phyloP scores from a whole-genome alignment of 768 basidiomycete genomes.

The Russula olivacea region DNA sequence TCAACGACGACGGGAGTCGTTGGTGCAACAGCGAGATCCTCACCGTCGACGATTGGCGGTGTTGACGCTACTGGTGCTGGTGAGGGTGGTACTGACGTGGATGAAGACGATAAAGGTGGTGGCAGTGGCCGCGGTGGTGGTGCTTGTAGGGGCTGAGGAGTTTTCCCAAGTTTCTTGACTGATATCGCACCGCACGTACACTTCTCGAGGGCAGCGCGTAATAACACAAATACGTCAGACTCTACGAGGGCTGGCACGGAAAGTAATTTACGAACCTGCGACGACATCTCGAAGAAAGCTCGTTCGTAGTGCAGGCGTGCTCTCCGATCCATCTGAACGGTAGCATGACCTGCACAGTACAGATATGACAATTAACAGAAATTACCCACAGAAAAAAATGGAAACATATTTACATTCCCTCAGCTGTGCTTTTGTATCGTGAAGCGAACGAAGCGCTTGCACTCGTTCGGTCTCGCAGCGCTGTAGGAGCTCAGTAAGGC shows the following conservation, averaged over 20 bases:
- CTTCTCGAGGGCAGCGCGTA: not conserved
- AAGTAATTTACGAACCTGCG: not conserved
- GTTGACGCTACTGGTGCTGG: not conserved
- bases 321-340: not conserved
- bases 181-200: slow-evolving; percentile 13
- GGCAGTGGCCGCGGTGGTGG: not conserved
- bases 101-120: not conserved
- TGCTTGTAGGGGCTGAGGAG: not conserved
- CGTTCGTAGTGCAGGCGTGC: slow-evolving; percentile 5
- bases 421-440: not conserved
- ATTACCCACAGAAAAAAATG: not conserved
- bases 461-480: slow-evolving; percentile 9
- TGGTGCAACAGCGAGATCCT: not conserved
- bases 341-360: not conserved
- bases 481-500: not conserved
- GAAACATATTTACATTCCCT: not conserved
- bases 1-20: not conserved
- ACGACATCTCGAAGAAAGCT: slow-evolving; percentile 4
- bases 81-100: not conserved
- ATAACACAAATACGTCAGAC: not conserved
- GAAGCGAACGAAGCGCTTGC: slow-evolving; percentile 4
- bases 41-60: not conserved
- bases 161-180: not conserved
- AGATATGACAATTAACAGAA: not conserved
- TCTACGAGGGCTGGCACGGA: not conserved